Evolutionary conservation across 2,329 filamentous ascomycete genomes (phyloP).

Genomic region (Trichophyton benhamiae): DNA sequence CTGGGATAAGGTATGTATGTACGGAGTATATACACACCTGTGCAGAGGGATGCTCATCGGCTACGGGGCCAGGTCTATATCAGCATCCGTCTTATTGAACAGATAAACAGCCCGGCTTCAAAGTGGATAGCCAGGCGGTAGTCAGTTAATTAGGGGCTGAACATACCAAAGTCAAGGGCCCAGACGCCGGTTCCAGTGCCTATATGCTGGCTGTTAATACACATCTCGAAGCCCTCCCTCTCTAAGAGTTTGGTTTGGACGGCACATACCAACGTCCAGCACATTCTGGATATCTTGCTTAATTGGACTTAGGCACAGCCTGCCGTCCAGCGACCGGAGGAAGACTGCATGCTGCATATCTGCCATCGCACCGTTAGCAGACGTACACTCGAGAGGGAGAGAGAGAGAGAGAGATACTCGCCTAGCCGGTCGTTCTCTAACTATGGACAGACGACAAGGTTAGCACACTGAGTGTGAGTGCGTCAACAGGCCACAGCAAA

Average conservation of each 20-base stretch:
- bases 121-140: too few species aligned
- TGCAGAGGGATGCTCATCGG: neutral
- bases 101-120: too few species aligned
- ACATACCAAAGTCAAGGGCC: slow-evolving; percentile 20
- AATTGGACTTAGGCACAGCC: slow-evolving; percentile 30
- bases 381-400: neutral
- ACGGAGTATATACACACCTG: neutral
- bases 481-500: neutral
- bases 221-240: neutral
- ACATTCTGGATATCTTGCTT: slow-evolving; percentile 18
- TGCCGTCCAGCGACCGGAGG: slow-evolving; percentile 24
- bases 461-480: neutral
- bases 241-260: neutral
- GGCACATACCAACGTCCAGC: slow-evolving; percentile 30
- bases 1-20: neutral
- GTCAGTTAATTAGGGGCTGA: neutral
- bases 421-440: neutral
- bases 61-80: neutral
- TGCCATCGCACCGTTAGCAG: slow-evolving; percentile 29
- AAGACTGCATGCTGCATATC: slow-evolving; percentile 31
- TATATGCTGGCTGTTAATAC: neutral
- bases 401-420: neutral
- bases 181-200: slow-evolving; percentile 17
- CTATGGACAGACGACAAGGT: neutral
- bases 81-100: neutral